phyloP scores from a whole-genome alignment of 305 asterid genomes.

The Fraxinus baroniana region DNA sequence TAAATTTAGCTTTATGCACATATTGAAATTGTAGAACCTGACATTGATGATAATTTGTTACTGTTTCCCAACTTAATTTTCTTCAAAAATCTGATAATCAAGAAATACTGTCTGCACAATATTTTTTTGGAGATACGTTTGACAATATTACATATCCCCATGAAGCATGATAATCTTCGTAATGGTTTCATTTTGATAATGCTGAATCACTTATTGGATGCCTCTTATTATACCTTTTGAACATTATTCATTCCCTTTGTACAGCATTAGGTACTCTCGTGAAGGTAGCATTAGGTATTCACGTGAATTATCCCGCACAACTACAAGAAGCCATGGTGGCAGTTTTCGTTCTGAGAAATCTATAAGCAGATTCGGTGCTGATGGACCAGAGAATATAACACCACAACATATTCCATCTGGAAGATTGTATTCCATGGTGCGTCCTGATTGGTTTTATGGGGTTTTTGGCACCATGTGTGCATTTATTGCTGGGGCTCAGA shows the following conservation, averaged over 20 bases:
- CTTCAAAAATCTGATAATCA: neutral
- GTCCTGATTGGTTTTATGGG: slow-evolving; percentile 92
- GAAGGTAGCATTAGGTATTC: slow-evolving; percentile 80
- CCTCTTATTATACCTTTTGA: neutral
- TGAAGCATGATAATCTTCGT: neutral
- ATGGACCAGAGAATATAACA: slow-evolving; percentile 49
- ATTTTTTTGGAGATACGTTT: neutral
- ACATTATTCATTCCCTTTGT: neutral
- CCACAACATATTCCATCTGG: slow-evolving; percentile 49
- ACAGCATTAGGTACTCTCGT: slow-evolving; percentile 67
- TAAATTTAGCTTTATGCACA: neutral
- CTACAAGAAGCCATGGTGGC: slow-evolving; percentile 77
- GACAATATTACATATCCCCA: neutral
- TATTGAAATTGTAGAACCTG: neutral
- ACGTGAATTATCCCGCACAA: slow-evolving; percentile 72
- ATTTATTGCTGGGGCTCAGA: slow-evolving; percentile 86
- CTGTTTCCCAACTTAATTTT: neutral
- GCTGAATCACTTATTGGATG: neutral
- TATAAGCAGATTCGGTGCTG: slow-evolving; percentile 59
- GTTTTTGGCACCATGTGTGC: slow-evolving; percentile 73
- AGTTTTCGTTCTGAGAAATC: slow-evolving; percentile 96
- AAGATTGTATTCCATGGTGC: slow-evolving; percentile 77
- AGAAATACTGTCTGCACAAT: neutral
- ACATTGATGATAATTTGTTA: neutral
- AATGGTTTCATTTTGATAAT: slow-evolving; percentile 14